These are phyloP conservation scores for Epithele typhae DNA, from an alignment of 768 basidiomycete genomes.

Conservation along the genomic window DNA sequence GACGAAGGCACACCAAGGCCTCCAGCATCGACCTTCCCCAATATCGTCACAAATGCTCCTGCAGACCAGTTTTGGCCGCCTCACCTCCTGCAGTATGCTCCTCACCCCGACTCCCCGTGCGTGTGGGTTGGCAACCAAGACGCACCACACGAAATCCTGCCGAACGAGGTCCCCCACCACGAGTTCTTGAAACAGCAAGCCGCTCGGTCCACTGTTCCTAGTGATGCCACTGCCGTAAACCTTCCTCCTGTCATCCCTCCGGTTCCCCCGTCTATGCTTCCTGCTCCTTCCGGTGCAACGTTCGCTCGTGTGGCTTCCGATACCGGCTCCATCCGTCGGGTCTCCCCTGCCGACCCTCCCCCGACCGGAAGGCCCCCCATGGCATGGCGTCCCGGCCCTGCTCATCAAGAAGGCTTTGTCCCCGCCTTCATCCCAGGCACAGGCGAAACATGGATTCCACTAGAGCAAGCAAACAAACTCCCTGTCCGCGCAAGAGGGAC, in stretches of 20 bases:
- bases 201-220: neutral
- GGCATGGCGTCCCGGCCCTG: constrained; percentile 2
- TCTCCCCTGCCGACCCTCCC: neutral
- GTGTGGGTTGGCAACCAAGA: neutral
- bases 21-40: too few relatives aligned
- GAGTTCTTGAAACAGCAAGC: neutral
- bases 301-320: neutral
- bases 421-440: neutral
- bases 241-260: too few relatives aligned
- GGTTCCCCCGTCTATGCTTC: too few relatives aligned
- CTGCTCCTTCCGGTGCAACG: neutral
- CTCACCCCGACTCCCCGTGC: neutral
- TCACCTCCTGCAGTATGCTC: neutral
- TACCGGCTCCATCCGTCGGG: constrained; percentile 1
- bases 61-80: neutral
- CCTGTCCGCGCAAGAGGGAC: constrained; percentile 4
- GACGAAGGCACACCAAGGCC: constrained; percentile 3
- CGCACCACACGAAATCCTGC: neutral
- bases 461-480: constrained; percentile 3
- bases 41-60: too few relatives aligned
- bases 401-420: neutral
- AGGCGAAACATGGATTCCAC: constrained; percentile 1
- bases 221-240: too few relatives aligned
- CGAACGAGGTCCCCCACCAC: neutral
- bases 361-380: neutral